A percentile compares a stretch with the other conserved stretches of the same genome.
These are phyloP conservation scores for Mycena maculata DNA, from an alignment of 768 basidiomycete genomes.

Conservation along the genomic window DNA sequence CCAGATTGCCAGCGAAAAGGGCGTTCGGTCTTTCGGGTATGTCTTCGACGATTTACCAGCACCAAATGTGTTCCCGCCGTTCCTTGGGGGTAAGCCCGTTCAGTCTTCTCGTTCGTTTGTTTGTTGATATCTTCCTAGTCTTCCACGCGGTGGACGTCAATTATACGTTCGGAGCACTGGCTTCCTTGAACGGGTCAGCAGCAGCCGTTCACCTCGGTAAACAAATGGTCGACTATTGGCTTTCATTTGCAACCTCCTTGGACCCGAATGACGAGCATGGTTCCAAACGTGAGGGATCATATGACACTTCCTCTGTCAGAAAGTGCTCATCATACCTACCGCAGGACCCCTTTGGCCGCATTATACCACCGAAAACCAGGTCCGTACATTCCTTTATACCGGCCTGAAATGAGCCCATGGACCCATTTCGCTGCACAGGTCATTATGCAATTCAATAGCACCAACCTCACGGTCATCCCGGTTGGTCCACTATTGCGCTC, in stretches of 20 bases:
- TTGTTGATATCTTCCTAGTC: neutral
- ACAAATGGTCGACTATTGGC: neutral
- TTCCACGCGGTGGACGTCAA: neutral
- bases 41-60: neutral
- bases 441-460: neutral
- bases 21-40: neutral
- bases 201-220: neutral
- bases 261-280: neutral
- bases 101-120: neutral
- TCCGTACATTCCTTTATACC: neutral
- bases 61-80: neutral
- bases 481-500: neutral
- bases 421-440: neutral
- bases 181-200: neutral
- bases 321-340: neutral
- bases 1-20: neutral
- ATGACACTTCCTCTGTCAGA: no score
- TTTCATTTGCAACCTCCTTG: neutral
- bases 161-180: neutral
- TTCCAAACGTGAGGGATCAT: neutral
- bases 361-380: neutral
- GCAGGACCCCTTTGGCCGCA: neutral
- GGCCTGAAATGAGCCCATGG: neutral
- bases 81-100: neutral
- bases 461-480: neutral